A percentile compares a stretch with the other conserved stretches of the same genome.
These are phyloP conservation scores for Hanseniaspora hatyaiensis DNA, from an alignment of 805 yeast species.

Conservation along the genomic window DNA sequence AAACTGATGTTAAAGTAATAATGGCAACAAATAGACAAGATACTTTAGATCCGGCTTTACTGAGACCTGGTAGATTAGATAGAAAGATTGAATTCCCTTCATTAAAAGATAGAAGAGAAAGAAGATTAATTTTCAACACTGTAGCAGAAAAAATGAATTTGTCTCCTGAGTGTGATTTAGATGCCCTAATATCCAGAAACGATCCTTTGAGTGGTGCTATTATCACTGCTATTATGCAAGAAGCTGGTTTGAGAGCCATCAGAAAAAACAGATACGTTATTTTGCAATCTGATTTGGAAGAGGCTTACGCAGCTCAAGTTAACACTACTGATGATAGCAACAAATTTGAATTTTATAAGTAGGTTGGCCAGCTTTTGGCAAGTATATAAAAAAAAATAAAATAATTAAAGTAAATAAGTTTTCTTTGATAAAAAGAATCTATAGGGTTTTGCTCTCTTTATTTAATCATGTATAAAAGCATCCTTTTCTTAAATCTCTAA, in stretches of 20 bases:
- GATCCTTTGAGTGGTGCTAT: conserved; percentile 96
- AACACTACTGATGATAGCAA: conserved; percentile 91
- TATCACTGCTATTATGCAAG: conserved; percentile 99
- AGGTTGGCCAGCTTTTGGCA: too few species aligned
- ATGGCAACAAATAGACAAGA: conserved; percentile 99
- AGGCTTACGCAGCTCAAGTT: conserved; percentile 94
- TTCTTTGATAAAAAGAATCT: background rate
- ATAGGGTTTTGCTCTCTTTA: background rate
- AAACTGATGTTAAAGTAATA: conserved; percentile 88
- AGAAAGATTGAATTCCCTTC: conserved; percentile 96
- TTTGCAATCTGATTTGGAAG: conserved; percentile 90
- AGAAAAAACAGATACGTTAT: conserved; percentile 96
- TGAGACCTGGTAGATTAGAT: conserved; percentile 97
- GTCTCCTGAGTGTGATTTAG: conserved; percentile 95
- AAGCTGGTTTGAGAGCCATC: conserved; percentile 97
- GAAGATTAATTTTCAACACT: conserved; percentile 90
- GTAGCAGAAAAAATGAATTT: conserved; percentile 95
- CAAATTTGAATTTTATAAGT: conserved; percentile 94
- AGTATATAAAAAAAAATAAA: too few species aligned
- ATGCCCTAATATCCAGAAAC: conserved; percentile 84
- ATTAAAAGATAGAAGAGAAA: conserved; percentile 91
- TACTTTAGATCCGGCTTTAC: conserved; percentile 92
- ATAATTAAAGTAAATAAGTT: background rate
- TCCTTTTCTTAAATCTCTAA: background rate
- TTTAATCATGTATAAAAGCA: background rate